These are phyloP conservation scores for Acarospora socialis DNA, from an alignment of 2,329 filamentous ascomycete species.

Conservation along the genomic window DNA sequence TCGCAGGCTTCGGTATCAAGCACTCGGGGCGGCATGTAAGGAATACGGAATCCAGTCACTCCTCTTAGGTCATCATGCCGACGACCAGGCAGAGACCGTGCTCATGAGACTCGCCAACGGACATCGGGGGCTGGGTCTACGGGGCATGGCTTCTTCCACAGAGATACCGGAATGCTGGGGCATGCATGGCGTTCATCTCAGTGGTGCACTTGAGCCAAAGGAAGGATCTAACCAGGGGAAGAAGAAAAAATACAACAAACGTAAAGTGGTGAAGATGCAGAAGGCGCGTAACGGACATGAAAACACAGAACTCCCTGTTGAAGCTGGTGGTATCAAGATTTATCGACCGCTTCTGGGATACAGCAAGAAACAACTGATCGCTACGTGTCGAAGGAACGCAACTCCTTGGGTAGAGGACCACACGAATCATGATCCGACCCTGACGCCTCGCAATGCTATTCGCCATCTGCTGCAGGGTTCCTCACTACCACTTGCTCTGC, in stretches of 20 bases:
- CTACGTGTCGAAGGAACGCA: conserved; percentile 54
- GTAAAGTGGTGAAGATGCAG: neutral
- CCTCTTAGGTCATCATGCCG: conserved; percentile 71
- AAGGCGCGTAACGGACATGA: conserved; percentile 2
- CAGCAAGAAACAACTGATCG: conserved; percentile 28
- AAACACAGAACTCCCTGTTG: conserved; percentile 27
- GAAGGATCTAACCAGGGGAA: neutral
- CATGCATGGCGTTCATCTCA: conserved; percentile 55
- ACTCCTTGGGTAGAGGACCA: conserved; percentile 70
- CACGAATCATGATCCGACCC: conserved; percentile 63
- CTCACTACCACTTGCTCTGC: conserved; percentile 54
- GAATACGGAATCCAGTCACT: conserved; percentile 41
- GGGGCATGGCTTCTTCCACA: conserved; percentile 49
- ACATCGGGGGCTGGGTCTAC: conserved; percentile 54
- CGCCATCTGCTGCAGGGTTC: conserved; percentile 48
- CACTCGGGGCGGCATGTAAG: conserved; percentile 48
- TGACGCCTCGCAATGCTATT: conserved; percentile 71
- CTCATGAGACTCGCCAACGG: conserved; percentile 60
- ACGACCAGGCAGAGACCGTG: conserved; percentile 85
- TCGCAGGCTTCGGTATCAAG: conserved; percentile 57
- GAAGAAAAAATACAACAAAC: neutral
- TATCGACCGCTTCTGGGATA: conserved; percentile 50
- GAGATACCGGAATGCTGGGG: conserved; percentile 76
- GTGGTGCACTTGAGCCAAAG: conserved; percentile 28
- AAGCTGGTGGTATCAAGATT: conserved; percentile 51